Conservation (phyloP, 2,329 filamentous ascomycete genomes). For the Microdochium bolleyi region DNA sequence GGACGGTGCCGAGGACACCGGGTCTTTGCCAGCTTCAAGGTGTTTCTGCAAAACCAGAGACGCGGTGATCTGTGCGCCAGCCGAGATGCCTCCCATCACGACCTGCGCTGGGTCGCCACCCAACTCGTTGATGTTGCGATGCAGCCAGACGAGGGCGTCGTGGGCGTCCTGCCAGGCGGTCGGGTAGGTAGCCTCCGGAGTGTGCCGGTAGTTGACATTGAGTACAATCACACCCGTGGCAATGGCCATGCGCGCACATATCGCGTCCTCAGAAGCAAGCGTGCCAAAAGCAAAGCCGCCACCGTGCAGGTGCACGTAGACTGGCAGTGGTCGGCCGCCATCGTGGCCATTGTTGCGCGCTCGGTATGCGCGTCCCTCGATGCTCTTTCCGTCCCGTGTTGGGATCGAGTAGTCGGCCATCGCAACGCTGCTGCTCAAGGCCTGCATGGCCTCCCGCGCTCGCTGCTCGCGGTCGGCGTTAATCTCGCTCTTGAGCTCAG, state of each 20-base stretch:
- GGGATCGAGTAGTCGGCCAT: slow-evolving; percentile 27
- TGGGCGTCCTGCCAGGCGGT: slow-evolving; percentile 43
- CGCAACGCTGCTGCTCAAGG: slow-evolving; percentile 15
- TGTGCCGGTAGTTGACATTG: slow-evolving; percentile 52
- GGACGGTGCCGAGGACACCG: slow-evolving; percentile 8
- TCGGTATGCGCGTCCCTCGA: slow-evolving; percentile 39
- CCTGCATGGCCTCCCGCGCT: slow-evolving; percentile 19
- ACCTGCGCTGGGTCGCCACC: slow-evolving; percentile 28
- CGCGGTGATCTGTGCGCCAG: slow-evolving; percentile 34
- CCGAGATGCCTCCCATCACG: slow-evolving; percentile 39
- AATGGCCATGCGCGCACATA: slow-evolving; percentile 37
- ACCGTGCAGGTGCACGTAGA: slow-evolving; percentile 45
- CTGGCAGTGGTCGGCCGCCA: slow-evolving; percentile 29
- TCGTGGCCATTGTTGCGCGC: slow-evolving; percentile 13
- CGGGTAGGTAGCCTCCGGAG: slow-evolving; percentile 44
- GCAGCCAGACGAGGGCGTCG: slow-evolving; percentile 47
- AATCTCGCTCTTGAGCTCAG: slow-evolving; percentile 11
- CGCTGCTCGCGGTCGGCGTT: slow-evolving; percentile 24
- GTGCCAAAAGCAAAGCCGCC: slow-evolving; percentile 51
- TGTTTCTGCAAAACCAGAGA: slow-evolving; percentile 29
- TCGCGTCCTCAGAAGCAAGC: slow-evolving; percentile 41
- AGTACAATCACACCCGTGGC: slow-evolving; percentile 34
- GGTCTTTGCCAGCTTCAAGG: background rate
- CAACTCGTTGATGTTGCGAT: slow-evolving; percentile 29
- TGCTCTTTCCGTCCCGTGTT: slow-evolving; percentile 32